Conservation (phyloP, 1,284 basidiomycete species). For the Puccinia polysora region DNA sequence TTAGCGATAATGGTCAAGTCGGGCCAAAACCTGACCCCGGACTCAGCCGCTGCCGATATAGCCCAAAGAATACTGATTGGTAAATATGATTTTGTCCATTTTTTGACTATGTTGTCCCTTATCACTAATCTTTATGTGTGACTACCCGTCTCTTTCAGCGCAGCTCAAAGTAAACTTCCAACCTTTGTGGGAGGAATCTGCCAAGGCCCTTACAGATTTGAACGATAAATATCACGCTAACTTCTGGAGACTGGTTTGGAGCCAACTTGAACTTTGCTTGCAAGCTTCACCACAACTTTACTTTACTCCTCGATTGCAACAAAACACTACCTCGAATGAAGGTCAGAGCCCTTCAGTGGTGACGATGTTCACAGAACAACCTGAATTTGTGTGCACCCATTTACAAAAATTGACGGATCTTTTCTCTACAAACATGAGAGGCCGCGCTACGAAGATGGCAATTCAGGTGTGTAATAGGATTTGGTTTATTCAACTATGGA, state of each 20-base stretch:
- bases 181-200: conserved; percentile 79
- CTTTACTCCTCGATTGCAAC: conserved; percentile 56
- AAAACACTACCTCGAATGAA: conserved; percentile 52
- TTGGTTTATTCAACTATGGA: too few relatives aligned
- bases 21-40: conserved; percentile 45
- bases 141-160: conserved; percentile 53
- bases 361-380: conserved; percentile 32
- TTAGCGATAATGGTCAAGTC: conserved; percentile 49
- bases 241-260: conserved; percentile 66
- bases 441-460: conserved; percentile 56
- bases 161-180: conserved; percentile 87
- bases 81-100: too few relatives aligned
- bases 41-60: conserved; percentile 45
- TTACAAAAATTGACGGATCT: conserved; percentile 22
- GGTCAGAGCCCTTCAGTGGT: conserved; percentile 2
- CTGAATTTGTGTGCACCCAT: conserved; percentile 35
- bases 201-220: conserved; percentile 63
- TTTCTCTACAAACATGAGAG: conserved; percentile 45
- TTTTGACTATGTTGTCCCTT: too few relatives aligned
- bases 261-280: conserved; percentile 46
- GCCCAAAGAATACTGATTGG: conserved; percentile 55
- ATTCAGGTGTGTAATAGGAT: conserved; percentile 62
- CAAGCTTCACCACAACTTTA: conserved; percentile 5
- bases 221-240: conserved; percentile 62
- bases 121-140: too few relatives aligned